Evolutionary conservation across 768 basidiomycete genomes (phyloP), one percentile per base, ranked within the genome.

Genomic region (Psilocybe tampanensis): DNA sequence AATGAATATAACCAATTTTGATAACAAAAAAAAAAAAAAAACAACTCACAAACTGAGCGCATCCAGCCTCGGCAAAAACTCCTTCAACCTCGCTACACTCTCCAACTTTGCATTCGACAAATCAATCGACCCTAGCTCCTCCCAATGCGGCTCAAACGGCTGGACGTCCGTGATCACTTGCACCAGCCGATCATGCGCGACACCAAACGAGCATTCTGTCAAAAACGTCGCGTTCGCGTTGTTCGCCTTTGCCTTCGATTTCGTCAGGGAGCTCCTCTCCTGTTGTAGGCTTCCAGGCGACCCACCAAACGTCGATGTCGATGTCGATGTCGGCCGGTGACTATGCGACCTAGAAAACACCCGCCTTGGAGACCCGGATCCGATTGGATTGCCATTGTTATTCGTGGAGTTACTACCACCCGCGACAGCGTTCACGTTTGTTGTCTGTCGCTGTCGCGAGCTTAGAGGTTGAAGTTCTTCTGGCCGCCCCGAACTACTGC

Each of bases 101-200:
- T 94, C 92, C 48, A 92, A 72, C 48, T 82, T 84, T 70, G 86
- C 88, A 32, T 77, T 72, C 23, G 84, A 85, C 55, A 99, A 75
- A 68, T 98, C 88, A 62, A 99, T 86, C 22, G 75, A 72, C 54
- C 66, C 76, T 57, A 99, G 73, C 39, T 82, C 78, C 64, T 98
- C 95, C 97, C 97, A 99, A 68, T 92, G 81, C 21, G 95, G 94
- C 67, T 95, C 93, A 71, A 92, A 97, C 18, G 95, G 94, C 67
- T 95, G 89, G 12, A 95, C 86, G 65, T 98, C 95, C 42, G 95
- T 98, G 67, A 99, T 93, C 64, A 92, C 86, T 70, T 92, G 85
- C 1, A 98, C 89, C 5, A 99, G 83, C 44, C 85, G 83, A 68
- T 98, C 96, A 65, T 93, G 92, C n/a, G 94, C 84, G 43, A 98